Evolutionary conservation across 768 basidiomycete genomes (phyloP).

Genomic region (Boletus reticuloceps): DNA sequence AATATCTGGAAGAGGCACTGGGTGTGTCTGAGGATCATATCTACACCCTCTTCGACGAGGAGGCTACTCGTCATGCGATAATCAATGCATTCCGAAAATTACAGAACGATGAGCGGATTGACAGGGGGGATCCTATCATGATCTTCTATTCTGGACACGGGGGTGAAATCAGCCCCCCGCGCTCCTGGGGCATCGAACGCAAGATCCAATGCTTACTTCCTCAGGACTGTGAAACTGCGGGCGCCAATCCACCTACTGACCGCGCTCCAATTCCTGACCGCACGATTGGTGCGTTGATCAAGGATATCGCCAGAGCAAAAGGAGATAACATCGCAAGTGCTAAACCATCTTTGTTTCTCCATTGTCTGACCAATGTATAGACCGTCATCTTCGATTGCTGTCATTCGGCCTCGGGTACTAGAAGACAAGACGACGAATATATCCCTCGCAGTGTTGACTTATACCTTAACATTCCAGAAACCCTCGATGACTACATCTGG

Average conservation of each 20-base stretch:
- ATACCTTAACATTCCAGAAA: slow-evolving; percentile 1
- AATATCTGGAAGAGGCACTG: slow-evolving; percentile 31
- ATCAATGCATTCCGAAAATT: slow-evolving; percentile 28
- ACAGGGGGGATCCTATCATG: slow-evolving; percentile 35
- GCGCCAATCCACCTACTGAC: too few species aligned
- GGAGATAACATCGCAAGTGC: slow-evolving; percentile 44
- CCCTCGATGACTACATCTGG: slow-evolving; percentile 29
- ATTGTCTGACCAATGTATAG: slow-evolving; percentile 19
- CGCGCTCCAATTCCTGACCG: slow-evolving; percentile 41
- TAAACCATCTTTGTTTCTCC: background rate
- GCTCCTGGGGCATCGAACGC: slow-evolving; percentile 5
- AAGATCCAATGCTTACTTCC: slow-evolving; percentile 28
- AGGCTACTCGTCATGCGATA: slow-evolving; percentile 38
- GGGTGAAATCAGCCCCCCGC: slow-evolving; percentile 31
- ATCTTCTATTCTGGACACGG: slow-evolving; percentile 51
- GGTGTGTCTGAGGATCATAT: slow-evolving; percentile 34
- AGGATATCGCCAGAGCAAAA: slow-evolving; percentile 34
- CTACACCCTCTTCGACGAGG: slow-evolving; percentile 33
- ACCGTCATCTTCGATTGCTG: slow-evolving; percentile 49
- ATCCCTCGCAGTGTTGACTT: slow-evolving; percentile 4
- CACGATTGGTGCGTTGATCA: slow-evolving; percentile 37
- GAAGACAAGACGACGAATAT: slow-evolving; percentile 10
- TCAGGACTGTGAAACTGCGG: slow-evolving; percentile 19
- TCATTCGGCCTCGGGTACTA: slow-evolving; percentile 40
- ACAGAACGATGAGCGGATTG: slow-evolving; percentile 22